phyloP scores from a whole-genome alignment of 1,139 yeast genomes.

The Nakaseomyces delphensis region DNA sequence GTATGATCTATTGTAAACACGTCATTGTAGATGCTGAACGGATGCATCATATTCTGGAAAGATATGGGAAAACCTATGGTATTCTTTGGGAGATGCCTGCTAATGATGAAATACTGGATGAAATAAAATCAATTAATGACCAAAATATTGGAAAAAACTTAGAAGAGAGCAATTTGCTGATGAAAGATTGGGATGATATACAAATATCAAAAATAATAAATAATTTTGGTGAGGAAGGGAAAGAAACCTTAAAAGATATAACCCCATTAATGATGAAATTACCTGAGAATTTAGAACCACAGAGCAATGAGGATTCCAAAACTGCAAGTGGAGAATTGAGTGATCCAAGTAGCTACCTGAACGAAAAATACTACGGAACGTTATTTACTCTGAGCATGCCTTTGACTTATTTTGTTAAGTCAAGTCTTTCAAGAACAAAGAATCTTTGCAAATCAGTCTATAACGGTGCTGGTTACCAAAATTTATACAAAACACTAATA shows the following conservation, averaged over 20 bases:
- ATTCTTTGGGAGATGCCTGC: not conserved
- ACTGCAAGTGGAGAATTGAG: not conserved
- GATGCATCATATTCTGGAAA: not conserved
- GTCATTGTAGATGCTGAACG: conserved; percentile 7
- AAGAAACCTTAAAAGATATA: conserved; percentile 2
- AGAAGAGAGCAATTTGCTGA: not conserved
- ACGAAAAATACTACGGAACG: conserved; percentile 24
- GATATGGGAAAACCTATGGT: not conserved
- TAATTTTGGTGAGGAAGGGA: conserved; percentile 1
- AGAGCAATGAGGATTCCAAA: not conserved
- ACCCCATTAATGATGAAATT: conserved; percentile 18
- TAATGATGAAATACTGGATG: not conserved
- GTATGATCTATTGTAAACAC: conserved; percentile 8
- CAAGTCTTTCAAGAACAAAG: conserved; percentile 23
- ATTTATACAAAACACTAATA: conserved; percentile 14
- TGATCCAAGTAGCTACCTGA: conserved; percentile 20
- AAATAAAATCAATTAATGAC: not conserved
- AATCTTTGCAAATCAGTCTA: conserved; percentile 18
- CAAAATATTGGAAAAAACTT: not conserved
- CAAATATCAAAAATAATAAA: not conserved
- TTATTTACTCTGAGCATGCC: conserved; percentile 23
- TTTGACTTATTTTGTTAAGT: conserved; percentile 29
- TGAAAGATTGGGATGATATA: conserved; percentile 2
- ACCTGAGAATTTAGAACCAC: conserved; percentile 9
- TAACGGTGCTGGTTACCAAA: conserved; percentile 7